Evolutionary conservation across 2,329 filamentous ascomycete species (phyloP).

Genomic region (Cladophialophora bantiana): DNA sequence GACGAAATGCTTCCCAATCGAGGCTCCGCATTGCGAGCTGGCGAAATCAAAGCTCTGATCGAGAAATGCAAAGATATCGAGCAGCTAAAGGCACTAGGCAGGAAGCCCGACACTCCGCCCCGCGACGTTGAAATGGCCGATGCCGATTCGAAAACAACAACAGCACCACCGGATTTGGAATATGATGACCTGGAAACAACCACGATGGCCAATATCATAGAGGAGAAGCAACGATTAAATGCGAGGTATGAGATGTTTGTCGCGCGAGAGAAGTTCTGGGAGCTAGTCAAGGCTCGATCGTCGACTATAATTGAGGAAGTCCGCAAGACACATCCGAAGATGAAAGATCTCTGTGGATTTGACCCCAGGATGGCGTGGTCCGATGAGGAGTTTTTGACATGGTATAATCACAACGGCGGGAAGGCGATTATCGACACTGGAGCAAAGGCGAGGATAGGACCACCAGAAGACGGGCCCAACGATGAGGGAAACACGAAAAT

Average conservation of each 20-base stretch:
- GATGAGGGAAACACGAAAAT: conserved; percentile 44
- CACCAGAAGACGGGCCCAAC: conserved; percentile 49
- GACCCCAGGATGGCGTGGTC: conserved; percentile 56
- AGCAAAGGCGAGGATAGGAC: conserved; percentile 36
- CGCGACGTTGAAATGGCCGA: conserved; percentile 33
- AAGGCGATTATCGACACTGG: conserved; percentile 41
- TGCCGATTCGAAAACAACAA: conserved; percentile 25
- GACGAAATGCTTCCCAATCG: conserved; percentile 42
- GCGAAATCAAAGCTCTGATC: conserved; percentile 38
- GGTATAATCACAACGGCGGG: conserved; percentile 51
- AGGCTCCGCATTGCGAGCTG: conserved; percentile 36
- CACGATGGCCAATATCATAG: conserved; percentile 50
- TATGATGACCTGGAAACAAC: conserved; percentile 46
- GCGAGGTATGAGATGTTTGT: conserved; percentile 51
- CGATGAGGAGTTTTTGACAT: conserved; percentile 57
- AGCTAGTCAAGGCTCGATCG: conserved; percentile 51
- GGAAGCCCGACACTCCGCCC: conserved; percentile 41
- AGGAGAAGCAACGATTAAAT: conserved; percentile 44
- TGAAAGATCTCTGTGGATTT: conserved; percentile 58
- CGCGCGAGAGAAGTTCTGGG: conserved; percentile 52
- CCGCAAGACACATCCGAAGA: conserved; percentile 54
- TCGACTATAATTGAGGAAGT: conserved; percentile 53
- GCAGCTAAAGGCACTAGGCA: conserved; percentile 36
- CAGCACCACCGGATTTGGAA: conserved; percentile 42
- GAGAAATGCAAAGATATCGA: conserved; percentile 37